phyloP scores from a whole-genome alignment of 129 eudicot genomes.

The Lactuca sativa region DNA sequence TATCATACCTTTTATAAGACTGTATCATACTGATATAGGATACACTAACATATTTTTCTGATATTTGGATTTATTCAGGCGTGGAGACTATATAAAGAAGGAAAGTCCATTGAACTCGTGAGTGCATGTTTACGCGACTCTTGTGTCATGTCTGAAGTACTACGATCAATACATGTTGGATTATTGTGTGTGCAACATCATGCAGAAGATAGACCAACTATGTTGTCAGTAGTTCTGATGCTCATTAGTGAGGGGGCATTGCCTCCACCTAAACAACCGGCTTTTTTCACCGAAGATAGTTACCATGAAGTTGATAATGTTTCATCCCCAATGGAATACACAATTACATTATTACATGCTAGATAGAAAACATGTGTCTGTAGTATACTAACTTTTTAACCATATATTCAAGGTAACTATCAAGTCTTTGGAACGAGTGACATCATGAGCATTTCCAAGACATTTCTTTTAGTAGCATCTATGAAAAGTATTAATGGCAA shows the following conservation, averaged over 20 bases:
- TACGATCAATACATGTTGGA: conserved; percentile 17
- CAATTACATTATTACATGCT: background rate
- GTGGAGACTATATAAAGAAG: background rate
- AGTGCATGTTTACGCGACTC: background rate
- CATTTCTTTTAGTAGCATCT: no score
- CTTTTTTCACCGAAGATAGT: background rate
- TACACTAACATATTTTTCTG: background rate
- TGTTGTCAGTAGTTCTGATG: conserved; percentile 24
- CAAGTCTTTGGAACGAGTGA: no score
- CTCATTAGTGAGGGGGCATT: conserved; percentile 1
- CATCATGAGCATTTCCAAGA: no score
- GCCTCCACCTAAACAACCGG: conserved; percentile 10
- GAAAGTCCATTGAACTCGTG: background rate
- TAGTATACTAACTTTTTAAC: background rate
- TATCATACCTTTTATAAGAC: no score
- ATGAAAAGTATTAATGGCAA: no score
- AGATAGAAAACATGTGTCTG: background rate
- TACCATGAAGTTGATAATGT: background rate
- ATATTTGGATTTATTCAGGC: background rate
- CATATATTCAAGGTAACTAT: no score
- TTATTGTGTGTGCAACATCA: conserved; percentile 22
- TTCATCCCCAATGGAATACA: background rate
- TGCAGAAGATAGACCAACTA: conserved; percentile 30
- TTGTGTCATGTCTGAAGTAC: conserved; percentile 2
- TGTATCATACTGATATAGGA: no score